Evolutionary conservation across 345 rosid genomes (phyloP), one percentile per base, ranked within the genome.

Genomic region (Aquilaria sinensis): DNA sequence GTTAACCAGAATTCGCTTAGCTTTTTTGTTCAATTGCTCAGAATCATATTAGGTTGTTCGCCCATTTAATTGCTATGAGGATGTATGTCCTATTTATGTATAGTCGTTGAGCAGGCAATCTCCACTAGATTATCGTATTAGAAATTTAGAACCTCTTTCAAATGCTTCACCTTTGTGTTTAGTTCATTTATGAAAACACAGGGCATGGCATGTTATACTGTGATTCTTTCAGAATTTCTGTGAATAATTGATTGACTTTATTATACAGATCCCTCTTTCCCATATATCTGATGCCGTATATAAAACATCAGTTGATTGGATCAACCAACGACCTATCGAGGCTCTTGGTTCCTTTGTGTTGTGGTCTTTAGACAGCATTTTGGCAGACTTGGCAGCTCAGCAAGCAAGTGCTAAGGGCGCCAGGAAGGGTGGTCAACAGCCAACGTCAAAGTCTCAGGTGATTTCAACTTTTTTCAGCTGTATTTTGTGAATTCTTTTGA

Each of bases 301-400:
- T 72, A 88, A 80, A 72, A 79, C 90, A 62, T 80, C 96, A 2
- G 73, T 71, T 32, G 92, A 88, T 51, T 88, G 96, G 96, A 77
- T 88, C 67, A 85, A 77, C 70, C 79, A 80, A 54, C 83, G 72
- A 11, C 78, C 92, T 7, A 16, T 71, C 43, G 92, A 84, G 31
- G 82, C 92, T 12, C 86, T 88, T 59, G 74, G 77, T 49, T 64
- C 81, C 34, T 85, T 85, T 69, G 74, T 88, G 9, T 51, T 80
- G 56, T 85, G 96, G 96, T 82, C 79, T 34, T 65, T 84, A 62
- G 96, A 83, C 62, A 66, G 83, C 72, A 82, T 86, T 67, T 77
- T 88, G 50, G 63, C 81, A 41, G 90, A 83, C 70, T 69, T 83
- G 53, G 83, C 77, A 31, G 75, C 69, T 49, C 89, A 83, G 13